Evolutionary conservation across 495 filamentous ascomycete genomes (phyloP).

Genomic region (Chaetomidium leptoderma): DNA sequence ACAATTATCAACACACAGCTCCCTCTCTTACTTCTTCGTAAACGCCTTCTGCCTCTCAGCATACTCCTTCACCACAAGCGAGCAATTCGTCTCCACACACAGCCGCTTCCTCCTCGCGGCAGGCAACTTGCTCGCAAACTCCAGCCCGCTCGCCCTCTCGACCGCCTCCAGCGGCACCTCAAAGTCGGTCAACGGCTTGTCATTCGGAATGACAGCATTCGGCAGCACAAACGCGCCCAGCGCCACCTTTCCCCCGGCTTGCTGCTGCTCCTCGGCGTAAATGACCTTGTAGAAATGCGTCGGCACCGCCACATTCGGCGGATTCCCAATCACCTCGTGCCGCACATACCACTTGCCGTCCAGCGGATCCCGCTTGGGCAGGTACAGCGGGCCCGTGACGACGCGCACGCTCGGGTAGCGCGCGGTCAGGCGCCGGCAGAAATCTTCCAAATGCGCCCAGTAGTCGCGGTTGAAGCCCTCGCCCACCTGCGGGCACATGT

Average conservation of each 20-base stretch:
- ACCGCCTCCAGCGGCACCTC: constrained; percentile 91
- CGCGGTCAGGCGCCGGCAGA: constrained; percentile 74
- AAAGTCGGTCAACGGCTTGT: constrained; percentile 78
- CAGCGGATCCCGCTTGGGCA: constrained; percentile 66
- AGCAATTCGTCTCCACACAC: constrained; percentile 80
- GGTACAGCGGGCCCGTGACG: constrained; percentile 89
- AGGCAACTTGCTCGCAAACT: constrained; percentile 80
- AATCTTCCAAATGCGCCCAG: constrained; percentile 98
- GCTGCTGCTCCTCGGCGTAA: constrained; percentile 72
- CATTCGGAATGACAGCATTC: constrained; percentile 84
- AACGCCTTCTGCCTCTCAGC: constrained; percentile 59
- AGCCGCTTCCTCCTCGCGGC: constrained; percentile 66
- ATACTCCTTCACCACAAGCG: constrained; percentile 75
- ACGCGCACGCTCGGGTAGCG: constrained; percentile 85
- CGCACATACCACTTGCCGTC: constrained; percentile 93
- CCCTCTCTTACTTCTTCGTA: constrained; percentile 33
- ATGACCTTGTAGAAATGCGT: constrained; percentile 99
- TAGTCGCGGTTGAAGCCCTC: constrained; percentile 98
- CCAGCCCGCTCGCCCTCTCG: constrained; percentile 84
- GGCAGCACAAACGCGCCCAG: constrained; percentile 93
- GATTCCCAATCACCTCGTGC: constrained; percentile 95
- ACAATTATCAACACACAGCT: neutral
- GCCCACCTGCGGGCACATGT: constrained; percentile 98
- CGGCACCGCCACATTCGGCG: constrained; percentile 91
- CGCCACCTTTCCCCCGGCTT: constrained; percentile 63